Conservation (phyloP, 192 early-diverging fungal genomes). For the Entomortierella beljakovae region DNA sequence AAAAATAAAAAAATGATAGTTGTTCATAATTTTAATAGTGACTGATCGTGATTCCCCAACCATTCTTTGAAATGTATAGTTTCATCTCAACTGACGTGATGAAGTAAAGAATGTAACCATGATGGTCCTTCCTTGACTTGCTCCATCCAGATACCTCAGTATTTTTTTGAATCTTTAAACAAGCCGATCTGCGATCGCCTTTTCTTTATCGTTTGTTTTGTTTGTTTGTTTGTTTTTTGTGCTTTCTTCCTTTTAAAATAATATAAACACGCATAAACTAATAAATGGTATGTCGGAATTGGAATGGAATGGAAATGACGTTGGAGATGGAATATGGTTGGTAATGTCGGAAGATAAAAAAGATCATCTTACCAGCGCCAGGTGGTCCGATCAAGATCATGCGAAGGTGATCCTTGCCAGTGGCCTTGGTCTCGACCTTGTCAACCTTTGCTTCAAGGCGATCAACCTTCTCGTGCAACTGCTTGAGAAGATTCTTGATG, state of each 20-base stretch:
- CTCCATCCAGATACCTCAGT: background rate
- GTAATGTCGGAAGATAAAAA: no score
- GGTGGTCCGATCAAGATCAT: conserved; percentile 95
- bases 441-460: conserved; percentile 9
- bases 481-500: conserved; percentile 55
- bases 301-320: no score
- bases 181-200: no score
- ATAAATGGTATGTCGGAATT: no score
- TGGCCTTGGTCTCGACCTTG: conserved; percentile 10
- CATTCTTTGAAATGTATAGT: background rate
- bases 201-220: no score
- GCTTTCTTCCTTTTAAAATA: no score
- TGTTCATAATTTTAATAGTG: no score
- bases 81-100: no score
- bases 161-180: no score
- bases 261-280: no score
- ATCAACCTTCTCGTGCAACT: conserved; percentile 50
- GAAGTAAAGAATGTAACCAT: background rate
- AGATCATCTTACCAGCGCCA: conserved; percentile 79
- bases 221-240: background rate
- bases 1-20: no score
- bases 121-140: background rate
- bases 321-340: background rate
- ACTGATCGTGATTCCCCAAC: no score
- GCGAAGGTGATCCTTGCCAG: conserved; percentile 59